Evolutionary conservation across 352 stramenopile genomes (phyloP).

Genomic region (Globisporangium viniferum): DNA sequence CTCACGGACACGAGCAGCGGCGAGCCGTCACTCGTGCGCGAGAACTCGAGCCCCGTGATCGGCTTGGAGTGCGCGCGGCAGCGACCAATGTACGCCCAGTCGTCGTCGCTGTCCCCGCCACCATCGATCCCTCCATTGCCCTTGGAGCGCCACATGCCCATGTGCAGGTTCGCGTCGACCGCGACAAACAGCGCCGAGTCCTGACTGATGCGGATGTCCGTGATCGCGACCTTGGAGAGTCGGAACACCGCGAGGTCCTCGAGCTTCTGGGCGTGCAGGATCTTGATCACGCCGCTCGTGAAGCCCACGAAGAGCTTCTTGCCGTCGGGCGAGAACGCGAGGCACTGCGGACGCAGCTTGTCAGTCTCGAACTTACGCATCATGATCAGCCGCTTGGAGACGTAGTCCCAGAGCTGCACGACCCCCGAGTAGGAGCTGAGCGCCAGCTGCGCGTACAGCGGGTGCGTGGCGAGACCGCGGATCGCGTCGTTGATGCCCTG

Average conservation of each 20-base stretch:
- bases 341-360: constrained; percentile 68
- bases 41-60: constrained; percentile 90
- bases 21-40: constrained; percentile 60
- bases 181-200: constrained; percentile 77
- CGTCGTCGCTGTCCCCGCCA: constrained; percentile 21
- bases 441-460: constrained; percentile 65
- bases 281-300: constrained; percentile 81
- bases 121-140: constrained; percentile 7
- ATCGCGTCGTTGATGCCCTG: constrained; percentile 90
- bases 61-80: constrained; percentile 70
- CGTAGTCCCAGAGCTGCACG: constrained; percentile 91
- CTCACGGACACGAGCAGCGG: constrained; percentile 81
- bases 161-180: constrained; percentile 65
- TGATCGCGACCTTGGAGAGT: constrained; percentile 70
- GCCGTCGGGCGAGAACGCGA: constrained; percentile 78
- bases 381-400: constrained; percentile 78
- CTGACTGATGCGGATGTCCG: constrained; percentile 67
- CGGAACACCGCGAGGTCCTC: constrained; percentile 75
- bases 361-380: constrained; percentile 71
- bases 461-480: constrained; percentile 73
- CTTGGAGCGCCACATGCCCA: constrained; percentile 78
- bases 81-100: constrained; percentile 86
- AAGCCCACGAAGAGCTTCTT: constrained; percentile 86
- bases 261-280: constrained; percentile 71
- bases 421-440: constrained; percentile 81